Evolutionary conservation across 192 early-diverging fungal species (phyloP).

Genomic region (Mortierella hygrophila): DNA sequence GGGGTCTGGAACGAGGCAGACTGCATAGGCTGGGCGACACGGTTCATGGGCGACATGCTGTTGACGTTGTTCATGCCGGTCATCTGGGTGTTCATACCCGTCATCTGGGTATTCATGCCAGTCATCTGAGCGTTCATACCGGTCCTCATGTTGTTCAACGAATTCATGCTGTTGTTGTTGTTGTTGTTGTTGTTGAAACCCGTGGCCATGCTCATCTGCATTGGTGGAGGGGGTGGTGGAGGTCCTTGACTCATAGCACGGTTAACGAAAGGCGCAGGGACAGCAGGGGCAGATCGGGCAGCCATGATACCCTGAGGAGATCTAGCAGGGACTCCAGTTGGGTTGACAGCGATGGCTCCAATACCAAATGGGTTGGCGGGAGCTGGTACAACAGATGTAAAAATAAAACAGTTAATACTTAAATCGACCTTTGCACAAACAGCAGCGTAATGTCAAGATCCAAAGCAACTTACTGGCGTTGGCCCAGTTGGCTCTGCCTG

Average conservation of each 20-base stretch:
- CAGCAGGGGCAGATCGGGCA: slow-evolving; percentile 46
- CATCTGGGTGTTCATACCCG: slow-evolving; percentile 13
- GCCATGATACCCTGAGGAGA: slow-evolving; percentile 32
- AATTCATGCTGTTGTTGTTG: slow-evolving; percentile 19
- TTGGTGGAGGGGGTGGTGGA: slow-evolving; percentile 44
- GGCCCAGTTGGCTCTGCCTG: slow-evolving; percentile 58
- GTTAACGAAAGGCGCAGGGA: slow-evolving; percentile 52
- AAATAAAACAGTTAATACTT: neutral
- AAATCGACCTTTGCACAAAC: neutral
- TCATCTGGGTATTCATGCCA: slow-evolving; percentile 18
- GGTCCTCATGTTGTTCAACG: slow-evolving; percentile 41
- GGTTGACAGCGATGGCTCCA: slow-evolving; percentile 52
- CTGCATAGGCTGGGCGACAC: slow-evolving; percentile 23
- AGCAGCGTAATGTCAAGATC: neutral
- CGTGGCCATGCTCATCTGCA: slow-evolving; percentile 51
- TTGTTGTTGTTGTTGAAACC: slow-evolving; percentile 43
- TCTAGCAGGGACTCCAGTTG: slow-evolving; percentile 37
- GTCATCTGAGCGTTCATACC: slow-evolving; percentile 30
- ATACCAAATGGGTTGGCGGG: slow-evolving; percentile 51
- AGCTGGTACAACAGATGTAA: slow-evolving; percentile 13
- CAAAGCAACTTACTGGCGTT: slow-evolving; percentile 49
- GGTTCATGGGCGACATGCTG: slow-evolving; percentile 19
- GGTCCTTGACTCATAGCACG: slow-evolving; percentile 45
- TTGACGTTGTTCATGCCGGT: slow-evolving; percentile 25
- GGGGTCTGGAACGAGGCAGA: slow-evolving; percentile 31